These are phyloP conservation scores for Sporothrix globosa DNA, from an alignment of 2,329 filamentous ascomycete genomes.

Conservation along the genomic window DNA sequence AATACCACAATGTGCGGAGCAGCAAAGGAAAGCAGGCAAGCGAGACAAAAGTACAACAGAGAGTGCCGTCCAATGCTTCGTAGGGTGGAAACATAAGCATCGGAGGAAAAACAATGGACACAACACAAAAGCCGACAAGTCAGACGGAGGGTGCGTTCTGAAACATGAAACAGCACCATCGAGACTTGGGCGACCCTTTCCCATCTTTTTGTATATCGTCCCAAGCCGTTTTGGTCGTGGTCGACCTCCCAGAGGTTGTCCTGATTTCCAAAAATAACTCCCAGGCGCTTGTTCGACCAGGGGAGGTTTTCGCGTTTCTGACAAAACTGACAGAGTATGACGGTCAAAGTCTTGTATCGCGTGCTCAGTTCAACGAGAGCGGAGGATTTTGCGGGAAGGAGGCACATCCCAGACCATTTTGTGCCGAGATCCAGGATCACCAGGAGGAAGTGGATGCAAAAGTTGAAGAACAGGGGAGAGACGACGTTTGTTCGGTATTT, in stretches of 20 bases:
- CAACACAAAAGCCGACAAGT: slow-evolving; percentile 5
- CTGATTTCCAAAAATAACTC: slow-evolving; percentile 24
- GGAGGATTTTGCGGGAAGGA: slow-evolving; percentile 16
- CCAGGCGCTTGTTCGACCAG: background rate
- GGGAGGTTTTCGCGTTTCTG: background rate
- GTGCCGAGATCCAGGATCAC: background rate
- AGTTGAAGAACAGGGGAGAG: too few species aligned
- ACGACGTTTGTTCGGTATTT: too few species aligned
- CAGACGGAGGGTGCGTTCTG: slow-evolving; percentile 16
- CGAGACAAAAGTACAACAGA: background rate
- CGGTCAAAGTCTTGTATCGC: background rate
- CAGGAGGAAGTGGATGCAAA: too few species aligned
- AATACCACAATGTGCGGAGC: too few species aligned
- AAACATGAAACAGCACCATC: slow-evolving; percentile 29
- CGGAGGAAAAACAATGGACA: background rate
- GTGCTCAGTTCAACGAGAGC: background rate
- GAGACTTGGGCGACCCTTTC: background rate
- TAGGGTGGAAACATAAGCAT: background rate
- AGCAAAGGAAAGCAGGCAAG: too few species aligned
- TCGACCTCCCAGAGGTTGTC: too few species aligned
- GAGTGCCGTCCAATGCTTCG: background rate
- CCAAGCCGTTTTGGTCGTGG: too few species aligned
- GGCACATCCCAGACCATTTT: background rate
- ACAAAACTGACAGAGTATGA: too few species aligned
- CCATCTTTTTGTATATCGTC: background rate